A percentile compares a stretch with the other conserved stretches of the same genome.
phyloP scores from a whole-genome alignment of 2,329 filamentous ascomycete species.

The Fusarium sp. region DNA sequence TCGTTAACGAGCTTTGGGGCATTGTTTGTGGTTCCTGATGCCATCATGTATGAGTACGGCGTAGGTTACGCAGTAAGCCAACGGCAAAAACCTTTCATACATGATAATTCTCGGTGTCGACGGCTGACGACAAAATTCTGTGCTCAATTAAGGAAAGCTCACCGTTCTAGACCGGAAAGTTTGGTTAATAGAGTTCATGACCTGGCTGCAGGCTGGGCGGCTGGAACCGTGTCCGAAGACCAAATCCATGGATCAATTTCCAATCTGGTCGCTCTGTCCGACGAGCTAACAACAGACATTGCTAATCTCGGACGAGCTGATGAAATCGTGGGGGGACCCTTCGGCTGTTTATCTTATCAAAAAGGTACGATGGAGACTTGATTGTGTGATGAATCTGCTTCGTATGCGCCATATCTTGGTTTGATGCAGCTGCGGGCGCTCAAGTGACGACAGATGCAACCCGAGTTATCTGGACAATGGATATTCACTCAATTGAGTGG shows the following conservation, averaged over 20 bases:
- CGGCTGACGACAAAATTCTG: not conserved
- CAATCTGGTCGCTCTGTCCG: slow-evolving; percentile 33
- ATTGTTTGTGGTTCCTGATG: slow-evolving; percentile 18
- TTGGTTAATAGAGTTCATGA: slow-evolving; percentile 28
- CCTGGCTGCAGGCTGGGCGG: slow-evolving; percentile 19
- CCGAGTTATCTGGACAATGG: slow-evolving; percentile 3
- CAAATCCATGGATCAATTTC: slow-evolving; percentile 27
- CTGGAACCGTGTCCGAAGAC: slow-evolving; percentile 21
- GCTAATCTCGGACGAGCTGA: slow-evolving; percentile 28
- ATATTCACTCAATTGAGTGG: slow-evolving; percentile 8
- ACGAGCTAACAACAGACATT: slow-evolving; percentile 22
- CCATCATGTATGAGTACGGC: slow-evolving; percentile 11
- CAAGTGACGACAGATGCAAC: slow-evolving; percentile 22
- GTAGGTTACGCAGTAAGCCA: not conserved
- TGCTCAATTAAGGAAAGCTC: slow-evolving; percentile 10
- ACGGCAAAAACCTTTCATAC: not conserved
- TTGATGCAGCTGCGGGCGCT: slow-evolving; percentile 34
- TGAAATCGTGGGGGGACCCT: slow-evolving; percentile 33
- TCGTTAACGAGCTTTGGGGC: not conserved
- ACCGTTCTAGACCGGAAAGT: slow-evolving; percentile 23
- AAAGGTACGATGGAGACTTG: not conserved
- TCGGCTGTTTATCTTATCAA: slow-evolving; percentile 35
- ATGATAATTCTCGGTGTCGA: slow-evolving; percentile 5
- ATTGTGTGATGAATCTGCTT: slow-evolving; percentile 9
- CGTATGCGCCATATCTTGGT: slow-evolving; percentile 31